These are phyloP conservation scores for Vitis vinifera DNA, from an alignment of 164 flowering plant genomes.

Conservation along the genomic window ASM3070453v1 NC_081813.1:3327501-3328000, in stretches of 20 bases:
- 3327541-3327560: constrained; percentile 71
- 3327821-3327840: neutral
- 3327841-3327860: too few relatives aligned
- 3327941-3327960: constrained; percentile 80
- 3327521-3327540: constrained; percentile 84
- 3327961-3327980: constrained; percentile 57
- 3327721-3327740: constrained; percentile 78
- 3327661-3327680: too few relatives aligned
- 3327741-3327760: constrained; percentile 82
- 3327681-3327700: too few relatives aligned
- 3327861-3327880: too few relatives aligned
- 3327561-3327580: constrained; percentile 79
- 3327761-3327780: constrained; percentile 95
- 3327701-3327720: constrained; percentile 50
- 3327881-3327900: neutral
- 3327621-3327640: too few relatives aligned
- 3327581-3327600: constrained; percentile 37
- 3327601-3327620: neutral
- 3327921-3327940: constrained; percentile 80
- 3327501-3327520: constrained; percentile 96
- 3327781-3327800: constrained; percentile 84
- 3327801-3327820: constrained; percentile 2
- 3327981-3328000: constrained; percentile 52
- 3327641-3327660: too few relatives aligned
- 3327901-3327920: constrained; percentile 54